These are phyloP conservation scores for Schwanniomyces sp. DNA, from an alignment of 805 yeast genomes.

Conservation along the genomic window DNA sequence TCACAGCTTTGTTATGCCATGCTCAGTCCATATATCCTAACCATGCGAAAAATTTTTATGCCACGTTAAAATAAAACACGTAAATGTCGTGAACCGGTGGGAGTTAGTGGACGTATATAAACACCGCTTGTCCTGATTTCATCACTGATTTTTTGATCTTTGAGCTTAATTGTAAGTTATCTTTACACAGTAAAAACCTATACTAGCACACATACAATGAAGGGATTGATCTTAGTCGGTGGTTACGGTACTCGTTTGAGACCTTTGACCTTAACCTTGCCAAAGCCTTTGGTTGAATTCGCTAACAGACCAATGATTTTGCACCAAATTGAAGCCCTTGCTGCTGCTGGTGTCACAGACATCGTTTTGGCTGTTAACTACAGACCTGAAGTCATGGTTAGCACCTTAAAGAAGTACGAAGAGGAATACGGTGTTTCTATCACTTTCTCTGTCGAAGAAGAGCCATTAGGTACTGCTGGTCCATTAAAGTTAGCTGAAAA, in stretches of 20 bases:
- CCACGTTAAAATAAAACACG: slow-evolving; percentile 8
- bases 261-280: slow-evolving; percentile 92
- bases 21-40: not conserved
- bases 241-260: slow-evolving; percentile 99
- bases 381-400: slow-evolving; percentile 99
- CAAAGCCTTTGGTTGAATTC: slow-evolving; percentile 96
- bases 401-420: slow-evolving; percentile 91
- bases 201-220: slow-evolving; percentile 49
- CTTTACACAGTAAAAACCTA: not conserved
- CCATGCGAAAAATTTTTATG: slow-evolving; percentile 5
- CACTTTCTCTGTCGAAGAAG: slow-evolving; percentile 98
- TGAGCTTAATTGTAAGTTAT: slow-evolving; percentile 3
- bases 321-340: slow-evolving; percentile 97
- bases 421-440: slow-evolving; percentile 90
- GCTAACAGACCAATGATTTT: slow-evolving; percentile 99
- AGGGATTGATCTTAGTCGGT: slow-evolving; percentile 97
- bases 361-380: slow-evolving; percentile 98
- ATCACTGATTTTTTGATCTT: not conserved
- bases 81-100: slow-evolving; percentile 1
- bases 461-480: slow-evolving; percentile 99
- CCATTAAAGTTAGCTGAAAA: slow-evolving; percentile 97
- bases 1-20: not conserved
- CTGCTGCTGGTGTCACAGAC: slow-evolving; percentile 98
- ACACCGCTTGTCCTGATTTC: not conserved
- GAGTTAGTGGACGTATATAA: not conserved